These are phyloP conservation scores for Phytopythium aichiense DNA, from an alignment of 352 stramenopile genomes.

Conservation along the genomic window DNA sequence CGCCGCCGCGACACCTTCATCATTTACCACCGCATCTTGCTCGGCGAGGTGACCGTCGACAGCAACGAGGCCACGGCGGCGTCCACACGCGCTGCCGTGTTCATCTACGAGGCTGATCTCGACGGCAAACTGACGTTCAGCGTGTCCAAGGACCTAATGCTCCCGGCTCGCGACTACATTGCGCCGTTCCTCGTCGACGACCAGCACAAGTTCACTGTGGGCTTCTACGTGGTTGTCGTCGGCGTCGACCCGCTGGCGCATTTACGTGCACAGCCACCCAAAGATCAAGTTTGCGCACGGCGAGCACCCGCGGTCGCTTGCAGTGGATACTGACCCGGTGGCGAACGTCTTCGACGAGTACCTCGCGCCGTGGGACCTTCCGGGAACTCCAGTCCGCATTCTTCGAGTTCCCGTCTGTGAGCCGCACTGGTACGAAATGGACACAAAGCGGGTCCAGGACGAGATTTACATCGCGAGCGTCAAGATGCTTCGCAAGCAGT, in stretches of 20 bases:
- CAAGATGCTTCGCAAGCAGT: constrained; percentile 53
- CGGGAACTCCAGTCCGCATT: constrained; percentile 54
- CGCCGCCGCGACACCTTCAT: constrained; percentile 34
- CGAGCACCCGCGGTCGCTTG: constrained; percentile 44
- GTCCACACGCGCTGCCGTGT: constrained; percentile 22
- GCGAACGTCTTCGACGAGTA: constrained; percentile 66
- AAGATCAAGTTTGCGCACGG: constrained; percentile 68
- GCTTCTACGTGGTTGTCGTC: constrained; percentile 84
- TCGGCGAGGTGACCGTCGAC: constrained; percentile 33
- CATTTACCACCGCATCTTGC: constrained; percentile 56
- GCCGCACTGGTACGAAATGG: constrained; percentile 58
- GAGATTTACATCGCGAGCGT: constrained; percentile 63
- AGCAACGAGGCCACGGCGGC: constrained; percentile 26
- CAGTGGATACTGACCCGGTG: constrained; percentile 28
- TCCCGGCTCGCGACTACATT: constrained; percentile 73
- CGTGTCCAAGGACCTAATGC: constrained; percentile 41
- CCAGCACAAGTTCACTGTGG: constrained; percentile 84
- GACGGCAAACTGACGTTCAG: constrained; percentile 34
- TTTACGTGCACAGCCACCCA: constrained; percentile 80
- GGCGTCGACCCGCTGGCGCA: constrained; percentile 73
- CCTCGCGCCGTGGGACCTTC: constrained; percentile 66
- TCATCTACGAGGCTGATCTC: constrained; percentile 43
- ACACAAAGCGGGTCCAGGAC: constrained; percentile 55
- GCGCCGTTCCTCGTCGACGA: constrained; percentile 85
- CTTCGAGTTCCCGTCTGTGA: constrained; percentile 51